phyloP scores from a whole-genome alignment of 2,329 filamentous ascomycete genomes.

The Aureobasidium sp. region DNA sequence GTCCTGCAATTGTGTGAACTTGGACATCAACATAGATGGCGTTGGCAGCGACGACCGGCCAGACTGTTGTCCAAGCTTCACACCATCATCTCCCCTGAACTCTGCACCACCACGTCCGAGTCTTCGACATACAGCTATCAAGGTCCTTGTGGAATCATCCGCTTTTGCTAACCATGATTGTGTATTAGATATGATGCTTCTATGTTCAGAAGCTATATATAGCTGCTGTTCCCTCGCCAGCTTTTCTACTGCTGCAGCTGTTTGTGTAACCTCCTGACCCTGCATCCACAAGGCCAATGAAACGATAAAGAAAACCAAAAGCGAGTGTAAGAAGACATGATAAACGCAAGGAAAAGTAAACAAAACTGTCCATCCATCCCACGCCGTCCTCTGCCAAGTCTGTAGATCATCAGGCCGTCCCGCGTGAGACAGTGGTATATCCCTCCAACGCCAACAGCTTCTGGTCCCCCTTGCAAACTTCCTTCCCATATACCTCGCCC shows the following conservation, averaged over 20 bases:
- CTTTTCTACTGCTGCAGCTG: not conserved
- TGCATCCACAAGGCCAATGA: not conserved
- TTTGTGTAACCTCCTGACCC: no score
- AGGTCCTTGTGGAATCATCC: no score
- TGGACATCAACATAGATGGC: not conserved
- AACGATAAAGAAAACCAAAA: not conserved
- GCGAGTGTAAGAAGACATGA: slow-evolving; percentile 2
- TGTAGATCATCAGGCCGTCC: slow-evolving; percentile 16
- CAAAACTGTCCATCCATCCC: not conserved
- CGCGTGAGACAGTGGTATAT: slow-evolving; percentile 16
- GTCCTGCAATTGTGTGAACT: not conserved
- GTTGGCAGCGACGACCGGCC: slow-evolving; percentile 8
- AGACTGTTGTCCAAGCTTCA: slow-evolving; percentile 8
- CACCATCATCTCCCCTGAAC: not conserved
- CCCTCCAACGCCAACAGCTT: slow-evolving; percentile 3
- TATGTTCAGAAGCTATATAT: slow-evolving; percentile 1
- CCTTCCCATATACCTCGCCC: not conserved
- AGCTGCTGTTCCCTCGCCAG: not conserved
- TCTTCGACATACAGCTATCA: no score
- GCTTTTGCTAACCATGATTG: not conserved
- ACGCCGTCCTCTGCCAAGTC: not conserved
- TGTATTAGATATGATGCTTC: slow-evolving; percentile 8
- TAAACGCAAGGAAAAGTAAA: not conserved
- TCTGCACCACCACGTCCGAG: no score
- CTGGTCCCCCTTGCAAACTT: not conserved